Evolutionary conservation across 306 rosid genomes (phyloP), one percentile per base, ranked within the genome.

Genomic region (Coriaria nepalensis): DNA sequence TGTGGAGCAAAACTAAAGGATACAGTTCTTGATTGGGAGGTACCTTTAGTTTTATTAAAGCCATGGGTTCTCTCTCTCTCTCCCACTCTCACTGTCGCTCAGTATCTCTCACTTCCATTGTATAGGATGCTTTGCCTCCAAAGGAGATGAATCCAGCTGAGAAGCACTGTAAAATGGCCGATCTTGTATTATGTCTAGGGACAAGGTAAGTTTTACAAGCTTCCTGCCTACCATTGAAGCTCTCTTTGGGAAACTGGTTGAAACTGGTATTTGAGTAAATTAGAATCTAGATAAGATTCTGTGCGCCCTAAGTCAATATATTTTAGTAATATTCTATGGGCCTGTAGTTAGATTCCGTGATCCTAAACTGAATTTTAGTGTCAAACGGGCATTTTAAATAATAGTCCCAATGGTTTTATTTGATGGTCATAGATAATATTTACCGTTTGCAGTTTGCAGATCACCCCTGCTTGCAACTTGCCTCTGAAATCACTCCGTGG

Each of bases 21-120:
- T 67, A 84, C 95, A 5, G 98, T 90, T 69, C 98, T 90, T 56
- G 98, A 90, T 70, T 90, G 98, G 98, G 98, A 90, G 93, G 95
- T 90, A 79, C 29, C 15, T 35, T 9, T 37, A 33, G 56, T 69
- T 45, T 53, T 59, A 10, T 15, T 10, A 8, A n/a, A 41, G 9
- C 40, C 48, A 13, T 59, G 29, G 29, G 29, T 20, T 20, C 29
- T 20, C 2, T 20, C 29, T 20, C 29, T 20, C 29, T 20, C 29
- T 20, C n/a, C n/a, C n/a, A n/a, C n/a, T n/a, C 32, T 40, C 43
- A 33, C 11, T 43, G 47, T 52, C 46, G 36, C 43, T 65, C 47
- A 49, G 57, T 40, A 51, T 48, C 61, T 52, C 57, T 41, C 39
- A 37, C 37, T 41, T 37, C 8, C 45, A 36, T 57, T 33, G 37